A percentile compares a stretch with the other conserved stretches of the same genome.
phyloP scores from a whole-genome alignment of 2,329 filamentous ascomycete genomes.

The Akanthomyces muscarius region DNA sequence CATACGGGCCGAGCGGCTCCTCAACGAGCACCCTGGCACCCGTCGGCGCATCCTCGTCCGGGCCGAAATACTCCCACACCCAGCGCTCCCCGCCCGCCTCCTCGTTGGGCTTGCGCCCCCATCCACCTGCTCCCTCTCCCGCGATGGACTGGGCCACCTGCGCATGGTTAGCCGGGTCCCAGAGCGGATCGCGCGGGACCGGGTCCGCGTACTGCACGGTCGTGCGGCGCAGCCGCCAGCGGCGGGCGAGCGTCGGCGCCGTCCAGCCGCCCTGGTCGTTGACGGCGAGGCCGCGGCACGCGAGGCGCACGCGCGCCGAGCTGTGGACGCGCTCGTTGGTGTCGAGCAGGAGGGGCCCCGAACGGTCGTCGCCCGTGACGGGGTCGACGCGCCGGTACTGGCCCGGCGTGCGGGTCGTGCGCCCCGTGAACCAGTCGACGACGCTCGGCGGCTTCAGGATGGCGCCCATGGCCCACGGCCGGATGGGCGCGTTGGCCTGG shows the following conservation, averaged over 20 bases:
- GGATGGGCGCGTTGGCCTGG: conserved; percentile 42
- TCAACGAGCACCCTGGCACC: conserved; percentile 45
- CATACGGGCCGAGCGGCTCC: conserved; percentile 51
- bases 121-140: neutral
- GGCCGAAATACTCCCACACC: conserved; percentile 52
- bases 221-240: conserved; percentile 41
- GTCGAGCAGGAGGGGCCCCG: conserved; percentile 40
- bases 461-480: conserved; percentile 45
- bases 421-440: conserved; percentile 43
- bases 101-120: conserved; percentile 22
- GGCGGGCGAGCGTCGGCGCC: conserved; percentile 40
- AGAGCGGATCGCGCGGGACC: conserved; percentile 30
- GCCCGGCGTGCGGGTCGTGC: conserved; percentile 43
- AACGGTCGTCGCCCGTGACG: conserved; percentile 32
- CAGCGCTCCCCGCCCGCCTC: conserved; percentile 36
- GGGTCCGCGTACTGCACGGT: conserved; percentile 32
- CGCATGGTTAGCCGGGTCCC: conserved; percentile 28
- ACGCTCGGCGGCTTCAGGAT: conserved; percentile 38
- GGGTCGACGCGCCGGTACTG: conserved; percentile 44
- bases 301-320: conserved; percentile 50
- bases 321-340: conserved; percentile 55
- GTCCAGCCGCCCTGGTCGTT: conserved; percentile 47
- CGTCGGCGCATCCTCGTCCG: conserved; percentile 37
- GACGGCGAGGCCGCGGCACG: conserved; percentile 45
- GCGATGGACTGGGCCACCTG: conserved; percentile 12